Evolutionary conservation across 2,329 filamentous ascomycete species (phyloP), one percentile per base, ranked within the genome.

Genomic region (Thelonectria olida): DNA sequence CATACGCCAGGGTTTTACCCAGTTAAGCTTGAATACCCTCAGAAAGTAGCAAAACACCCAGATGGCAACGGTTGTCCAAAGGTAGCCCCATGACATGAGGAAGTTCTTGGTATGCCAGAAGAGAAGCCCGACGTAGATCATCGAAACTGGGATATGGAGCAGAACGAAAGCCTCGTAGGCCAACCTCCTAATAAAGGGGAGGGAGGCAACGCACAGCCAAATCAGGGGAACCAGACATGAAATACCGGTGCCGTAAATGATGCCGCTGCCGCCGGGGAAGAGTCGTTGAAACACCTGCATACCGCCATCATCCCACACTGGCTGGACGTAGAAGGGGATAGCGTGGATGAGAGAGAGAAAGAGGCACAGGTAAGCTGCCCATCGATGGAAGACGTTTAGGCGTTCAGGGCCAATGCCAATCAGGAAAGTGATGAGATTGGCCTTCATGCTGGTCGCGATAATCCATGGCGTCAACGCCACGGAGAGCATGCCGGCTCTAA

Each of bases 101-200:
- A 92, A 97, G 77, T 97, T 97, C 77, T 94, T 91, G 71, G 92
- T 96, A 76, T 98, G 95, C 95, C 95, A 98, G 79, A 98, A 97
- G 25, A 98, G 84, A 74, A 97, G 85, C 2, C 85, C 94, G 7
- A 97, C 81, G 72, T 96, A 97, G 13, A 92, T 81, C 38, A 94
- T 85, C 1, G 92, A 90, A 9, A 93, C 90, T 0, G 95, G 93
- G 0, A 94, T 87, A 73, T 98, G 95, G 3, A 97, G 80, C 27
- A 90, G 77, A 17, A 95, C 88, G 72, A 98, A 98, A 1, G 93
- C 77, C 75, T 98, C 95, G 76, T 97, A 98, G 67, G 92, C 90
- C 66, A 88, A 82, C 62, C 90, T 84, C 64, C 95, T 87, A 19
- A 97, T 80, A 51, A 92, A 84, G 2, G 93, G 92, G 2, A 97